These are phyloP conservation scores for Phialemoniopsis sp. DNA, from an alignment of 2,329 filamentous ascomycete species.

Conservation along the genomic window DNA sequence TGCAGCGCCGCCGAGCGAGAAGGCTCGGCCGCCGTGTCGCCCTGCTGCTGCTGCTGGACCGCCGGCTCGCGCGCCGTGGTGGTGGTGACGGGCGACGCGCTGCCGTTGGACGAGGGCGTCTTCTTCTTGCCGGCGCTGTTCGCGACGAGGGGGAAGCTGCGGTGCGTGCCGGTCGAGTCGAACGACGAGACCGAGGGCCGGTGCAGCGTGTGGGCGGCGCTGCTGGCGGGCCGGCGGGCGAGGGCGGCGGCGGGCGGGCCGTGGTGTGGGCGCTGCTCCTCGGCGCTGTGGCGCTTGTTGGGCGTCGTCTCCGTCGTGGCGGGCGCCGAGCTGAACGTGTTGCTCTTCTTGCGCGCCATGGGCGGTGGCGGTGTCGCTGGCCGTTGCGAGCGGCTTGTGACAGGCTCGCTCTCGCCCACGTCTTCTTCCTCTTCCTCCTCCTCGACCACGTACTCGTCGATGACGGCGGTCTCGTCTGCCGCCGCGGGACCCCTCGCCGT, in stretches of 20 bases:
- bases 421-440: slow-evolving; percentile 10
- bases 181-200: slow-evolving; percentile 54
- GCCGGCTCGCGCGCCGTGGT: slow-evolving; percentile 49
- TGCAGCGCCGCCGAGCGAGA: no score
- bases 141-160: slow-evolving; percentile 56
- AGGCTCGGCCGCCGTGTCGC: no score
- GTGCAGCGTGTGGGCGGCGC: slow-evolving; percentile 33
- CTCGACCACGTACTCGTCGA: slow-evolving; percentile 1
- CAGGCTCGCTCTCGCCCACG: slow-evolving; percentile 4
- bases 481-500: slow-evolving; percentile 5
- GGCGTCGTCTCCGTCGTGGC: background rate
- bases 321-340: background rate
- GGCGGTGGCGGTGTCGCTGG: background rate
- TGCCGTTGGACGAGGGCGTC: slow-evolving; percentile 27
- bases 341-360: background rate
- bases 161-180: slow-evolving; percentile 53
- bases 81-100: slow-evolving; percentile 59
- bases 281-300: slow-evolving; percentile 8
- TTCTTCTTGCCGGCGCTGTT: slow-evolving; percentile 22
- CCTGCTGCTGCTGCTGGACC: slow-evolving; percentile 32
- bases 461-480: slow-evolving; percentile 8
- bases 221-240: slow-evolving; percentile 37
- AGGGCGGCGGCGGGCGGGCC: slow-evolving; percentile 21
- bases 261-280: slow-evolving; percentile 8
- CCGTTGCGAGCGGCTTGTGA: background rate